Conservation (phyloP, 805 yeast genomes). For the Pichia gijzeniarum region DNA sequence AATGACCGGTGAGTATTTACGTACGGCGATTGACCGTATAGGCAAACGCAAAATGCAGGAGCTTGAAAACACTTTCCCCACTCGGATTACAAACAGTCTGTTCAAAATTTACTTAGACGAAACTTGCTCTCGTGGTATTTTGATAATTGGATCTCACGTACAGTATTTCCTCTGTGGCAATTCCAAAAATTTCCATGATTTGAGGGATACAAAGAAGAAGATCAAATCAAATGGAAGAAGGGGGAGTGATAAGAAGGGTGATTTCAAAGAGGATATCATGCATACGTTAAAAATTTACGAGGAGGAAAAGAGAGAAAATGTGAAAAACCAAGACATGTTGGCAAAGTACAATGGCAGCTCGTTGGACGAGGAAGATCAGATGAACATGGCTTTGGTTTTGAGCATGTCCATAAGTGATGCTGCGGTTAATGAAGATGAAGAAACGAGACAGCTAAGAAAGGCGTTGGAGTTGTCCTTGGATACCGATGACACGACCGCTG, state of each 20-base stretch:
- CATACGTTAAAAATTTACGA: conserved; percentile 30
- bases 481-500: not conserved
- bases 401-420: conserved; percentile 24
- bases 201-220: conserved; percentile 14
- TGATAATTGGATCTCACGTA: conserved; percentile 35
- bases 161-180: conserved; percentile 46
- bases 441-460: not conserved
- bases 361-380: conserved; percentile 35
- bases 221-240: conserved; percentile 5
- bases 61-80: conserved; percentile 10
- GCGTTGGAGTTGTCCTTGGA: conserved; percentile 3
- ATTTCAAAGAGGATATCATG: conserved; percentile 27
- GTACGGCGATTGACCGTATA: conserved; percentile 24
- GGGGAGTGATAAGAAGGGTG: conserved; percentile 16
- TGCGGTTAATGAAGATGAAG: not conserved
- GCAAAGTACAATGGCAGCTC: conserved; percentile 42
- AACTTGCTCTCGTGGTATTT: conserved; percentile 30
- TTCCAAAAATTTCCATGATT: conserved; percentile 13
- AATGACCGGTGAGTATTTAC: conserved; percentile 35
- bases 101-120: conserved; percentile 18
- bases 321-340: conserved; percentile 23
- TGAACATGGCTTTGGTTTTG: conserved; percentile 38
- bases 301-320: conserved; percentile 20
- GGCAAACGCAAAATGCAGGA: conserved; percentile 16
- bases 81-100: not conserved